A percentile compares a stretch with the other conserved stretches of the same genome.
These are phyloP conservation scores for Phymatotrichopsis omnivora DNA, from an alignment of 2,329 filamentous ascomycete species.

Conservation along the genomic window DNA sequence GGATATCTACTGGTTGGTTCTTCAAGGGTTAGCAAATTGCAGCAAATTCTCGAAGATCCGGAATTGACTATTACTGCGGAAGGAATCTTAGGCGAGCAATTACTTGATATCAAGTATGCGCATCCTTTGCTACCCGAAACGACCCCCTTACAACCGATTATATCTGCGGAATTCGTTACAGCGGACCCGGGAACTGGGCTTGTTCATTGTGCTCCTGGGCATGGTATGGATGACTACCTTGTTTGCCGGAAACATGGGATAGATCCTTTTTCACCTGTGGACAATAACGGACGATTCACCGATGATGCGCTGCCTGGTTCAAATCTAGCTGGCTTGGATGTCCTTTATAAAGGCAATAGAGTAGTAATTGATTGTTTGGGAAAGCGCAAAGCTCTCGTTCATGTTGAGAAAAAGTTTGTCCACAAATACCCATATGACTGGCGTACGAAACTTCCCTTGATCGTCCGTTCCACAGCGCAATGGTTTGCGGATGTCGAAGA, in stretches of 20 bases:
- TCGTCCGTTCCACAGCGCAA: slow-evolving; percentile 84
- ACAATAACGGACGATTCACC: slow-evolving; percentile 73
- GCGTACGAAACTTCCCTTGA: slow-evolving; percentile 86
- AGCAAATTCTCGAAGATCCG: slow-evolving; percentile 37
- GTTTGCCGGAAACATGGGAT: slow-evolving; percentile 63
- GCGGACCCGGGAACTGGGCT: slow-evolving; percentile 83
- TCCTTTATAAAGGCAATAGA: slow-evolving; percentile 58
- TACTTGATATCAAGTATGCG: slow-evolving; percentile 57
- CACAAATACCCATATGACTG: slow-evolving; percentile 99
- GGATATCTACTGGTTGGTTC: slow-evolving; percentile 61
- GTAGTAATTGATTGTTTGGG: slow-evolving; percentile 60
- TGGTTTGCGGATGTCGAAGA: slow-evolving; percentile 91
- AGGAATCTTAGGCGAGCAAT: slow-evolving; percentile 52
- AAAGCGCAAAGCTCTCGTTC: slow-evolving; percentile 51
- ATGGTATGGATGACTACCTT: slow-evolving; percentile 94
- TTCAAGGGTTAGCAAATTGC: slow-evolving; percentile 51
- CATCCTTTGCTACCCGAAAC: slow-evolving; percentile 56
- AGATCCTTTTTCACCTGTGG: slow-evolving; percentile 67
- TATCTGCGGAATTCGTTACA: slow-evolving; percentile 82
- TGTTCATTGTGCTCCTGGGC: slow-evolving; percentile 89
- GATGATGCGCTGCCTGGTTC: slow-evolving; percentile 63
- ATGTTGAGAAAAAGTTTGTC: slow-evolving; percentile 53
- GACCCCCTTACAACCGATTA: slow-evolving; percentile 54
- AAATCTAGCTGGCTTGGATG: slow-evolving; percentile 58
- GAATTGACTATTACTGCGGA: slow-evolving; percentile 41